A percentile compares a stretch with the other conserved stretches of the same genome.
Evolutionary conservation across 192 early-diverging fungal species (phyloP).

Genomic region (Geosiphon pyriformis): DNA sequence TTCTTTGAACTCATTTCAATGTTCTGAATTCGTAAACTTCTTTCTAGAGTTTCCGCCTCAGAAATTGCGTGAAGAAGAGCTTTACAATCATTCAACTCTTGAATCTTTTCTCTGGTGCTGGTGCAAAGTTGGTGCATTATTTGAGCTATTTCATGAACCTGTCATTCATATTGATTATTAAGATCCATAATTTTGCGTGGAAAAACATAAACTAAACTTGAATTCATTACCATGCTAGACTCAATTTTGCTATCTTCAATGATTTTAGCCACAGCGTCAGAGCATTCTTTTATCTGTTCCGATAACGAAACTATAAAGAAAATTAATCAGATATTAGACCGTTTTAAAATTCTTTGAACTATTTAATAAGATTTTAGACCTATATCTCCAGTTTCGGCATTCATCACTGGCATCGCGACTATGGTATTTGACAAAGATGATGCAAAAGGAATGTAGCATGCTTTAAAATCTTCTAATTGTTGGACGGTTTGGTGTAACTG

Average conservation of each 20-base stretch:
- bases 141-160: conserved; percentile 10
- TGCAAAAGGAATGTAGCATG: conserved; percentile 10
- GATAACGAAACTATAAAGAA: background rate
- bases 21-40: conserved; percentile 20
- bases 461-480: conserved; percentile 17
- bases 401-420: conserved; percentile 13
- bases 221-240: background rate
- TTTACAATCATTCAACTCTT: conserved; percentile 22
- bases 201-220: background rate
- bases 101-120: conserved; percentile 13
- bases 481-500: background rate
- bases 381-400: conserved; percentile 13
- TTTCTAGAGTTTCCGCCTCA: conserved; percentile 14
- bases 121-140: conserved; percentile 2
- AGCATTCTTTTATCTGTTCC: conserved; percentile 12
- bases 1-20: background rate
- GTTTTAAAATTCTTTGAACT: background rate
- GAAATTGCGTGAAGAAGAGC: conserved; percentile 16
- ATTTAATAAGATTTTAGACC: background rate
- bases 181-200: background rate
- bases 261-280: background rate
- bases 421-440: conserved; percentile 16
- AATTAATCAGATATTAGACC: background rate
- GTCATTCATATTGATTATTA: background rate
- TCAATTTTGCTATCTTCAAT: background rate